These are phyloP conservation scores for Penicillium psychrosexuale DNA, from an alignment of 2,329 filamentous ascomycete genomes.

Conservation along the genomic window DNA sequence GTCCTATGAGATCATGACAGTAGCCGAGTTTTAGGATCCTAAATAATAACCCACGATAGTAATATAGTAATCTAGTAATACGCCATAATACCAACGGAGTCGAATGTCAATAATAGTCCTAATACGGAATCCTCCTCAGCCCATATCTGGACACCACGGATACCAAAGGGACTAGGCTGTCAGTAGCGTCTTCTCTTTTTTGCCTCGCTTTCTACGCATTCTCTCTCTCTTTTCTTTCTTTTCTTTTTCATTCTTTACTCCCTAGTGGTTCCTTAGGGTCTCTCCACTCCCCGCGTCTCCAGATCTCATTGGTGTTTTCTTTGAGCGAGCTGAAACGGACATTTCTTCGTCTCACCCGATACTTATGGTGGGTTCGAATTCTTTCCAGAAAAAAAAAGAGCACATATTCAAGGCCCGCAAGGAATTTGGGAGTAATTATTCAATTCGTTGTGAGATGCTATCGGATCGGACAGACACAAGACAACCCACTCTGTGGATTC, in stretches of 20 bases:
- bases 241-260: background rate
- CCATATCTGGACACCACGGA: background rate
- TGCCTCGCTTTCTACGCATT: background rate
- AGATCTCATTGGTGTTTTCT: slow-evolving; percentile 3
- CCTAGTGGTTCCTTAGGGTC: background rate
- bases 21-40: background rate
- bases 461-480: slow-evolving; percentile 9
- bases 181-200: slow-evolving; percentile 1
- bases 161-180: slow-evolving; percentile 1
- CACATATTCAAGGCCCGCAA: background rate
- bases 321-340: slow-evolving; percentile 7
- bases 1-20: slow-evolving; percentile 3
- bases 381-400: background rate
- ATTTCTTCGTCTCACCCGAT: slow-evolving; percentile 5
- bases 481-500: slow-evolving; percentile 25
- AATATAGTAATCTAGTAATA: background rate
- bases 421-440: slow-evolving; percentile 10
- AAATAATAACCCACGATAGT: background rate
- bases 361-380: slow-evolving; percentile 1
- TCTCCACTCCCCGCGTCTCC: slow-evolving; percentile 16
- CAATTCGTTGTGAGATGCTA: slow-evolving; percentile 8
- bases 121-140: background rate
- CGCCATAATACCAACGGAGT: background rate
- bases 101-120: background rate
- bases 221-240: background rate